Conservation (phyloP, 371 early-diverging fungal genomes). For the Syncephalastrum racemosum region DNA sequence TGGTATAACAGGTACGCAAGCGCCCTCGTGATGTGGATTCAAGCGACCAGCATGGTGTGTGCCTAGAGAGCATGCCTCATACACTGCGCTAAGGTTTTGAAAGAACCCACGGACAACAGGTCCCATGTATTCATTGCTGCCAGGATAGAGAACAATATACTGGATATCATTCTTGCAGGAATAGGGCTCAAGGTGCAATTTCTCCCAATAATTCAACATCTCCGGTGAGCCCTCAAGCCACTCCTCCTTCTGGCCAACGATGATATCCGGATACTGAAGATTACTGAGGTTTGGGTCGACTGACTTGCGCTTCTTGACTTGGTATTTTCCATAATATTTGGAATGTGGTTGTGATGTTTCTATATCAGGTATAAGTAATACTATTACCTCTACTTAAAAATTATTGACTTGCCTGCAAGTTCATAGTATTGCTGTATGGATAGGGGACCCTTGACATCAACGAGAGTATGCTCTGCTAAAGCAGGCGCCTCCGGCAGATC, state of each 20-base stretch:
- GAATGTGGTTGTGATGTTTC: constrained; percentile 57
- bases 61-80: constrained; percentile 55
- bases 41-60: constrained; percentile 49
- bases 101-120: constrained; percentile 46
- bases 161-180: constrained; percentile 50
- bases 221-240: constrained; percentile 56
- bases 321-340: constrained; percentile 60
- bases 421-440: constrained; percentile 50
- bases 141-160: constrained; percentile 59
- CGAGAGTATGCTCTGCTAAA: constrained; percentile 13
- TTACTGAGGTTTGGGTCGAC: constrained; percentile 50
- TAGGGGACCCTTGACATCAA: constrained; percentile 46
- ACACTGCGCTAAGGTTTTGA: constrained; percentile 48
- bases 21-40: constrained; percentile 39
- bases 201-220: constrained; percentile 62
- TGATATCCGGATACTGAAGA: constrained; percentile 53
- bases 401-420: constrained; percentile 28
- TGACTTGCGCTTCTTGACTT: constrained; percentile 58
- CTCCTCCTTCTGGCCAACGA: constrained; percentile 57
- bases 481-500: no score
- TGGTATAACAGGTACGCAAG: constrained; percentile 43
- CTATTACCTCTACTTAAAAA: neutral
- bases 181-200: constrained; percentile 58
- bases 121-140: constrained; percentile 40
- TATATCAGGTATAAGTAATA: constrained; percentile 3